Conservation (phyloP, 768 basidiomycete genomes). For the Butyriboletus loyo region DNA sequence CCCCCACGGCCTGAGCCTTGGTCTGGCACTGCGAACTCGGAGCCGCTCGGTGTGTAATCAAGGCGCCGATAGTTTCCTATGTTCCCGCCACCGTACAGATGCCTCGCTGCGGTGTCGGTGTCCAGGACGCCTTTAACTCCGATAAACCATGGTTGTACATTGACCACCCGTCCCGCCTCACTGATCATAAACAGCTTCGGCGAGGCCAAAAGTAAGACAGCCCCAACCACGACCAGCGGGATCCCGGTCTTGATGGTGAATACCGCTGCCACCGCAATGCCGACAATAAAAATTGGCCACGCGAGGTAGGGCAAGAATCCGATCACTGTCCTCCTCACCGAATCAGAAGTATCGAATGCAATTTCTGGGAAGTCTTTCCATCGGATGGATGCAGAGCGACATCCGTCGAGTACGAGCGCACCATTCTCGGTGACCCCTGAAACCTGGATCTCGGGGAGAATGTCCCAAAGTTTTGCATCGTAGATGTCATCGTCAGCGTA, state of each 20-base stretch:
- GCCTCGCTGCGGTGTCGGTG: constrained; percentile 3
- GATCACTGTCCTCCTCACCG: constrained; percentile 5
- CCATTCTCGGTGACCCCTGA: constrained; percentile 15
- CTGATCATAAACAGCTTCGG: constrained; percentile 2
- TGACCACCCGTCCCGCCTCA: constrained; percentile 15
- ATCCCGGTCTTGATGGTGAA: background rate
- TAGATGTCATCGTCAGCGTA: constrained; percentile 18
- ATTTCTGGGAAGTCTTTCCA: constrained; percentile 20
- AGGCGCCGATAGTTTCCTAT: background rate
- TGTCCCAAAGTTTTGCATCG: constrained; percentile 17
- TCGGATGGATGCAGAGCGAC: constrained; percentile 13
- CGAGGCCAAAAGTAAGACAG: background rate
- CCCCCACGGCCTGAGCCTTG: background rate
- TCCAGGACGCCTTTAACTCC: constrained; percentile 20
- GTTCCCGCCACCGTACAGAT: constrained; percentile 13
- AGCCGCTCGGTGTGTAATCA: constrained; percentile 14
- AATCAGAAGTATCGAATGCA: constrained; percentile 4
- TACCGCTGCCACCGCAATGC: background rate
- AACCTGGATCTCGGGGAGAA: constrained; percentile 16
- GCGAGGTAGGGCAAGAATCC: constrained; percentile 9
- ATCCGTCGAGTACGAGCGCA: constrained; percentile 18
- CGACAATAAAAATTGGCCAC: constrained; percentile 5
- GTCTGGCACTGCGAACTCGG: constrained; percentile 3
- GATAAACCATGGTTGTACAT: constrained; percentile 17
- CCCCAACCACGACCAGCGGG: background rate